Evolutionary conservation across 495 filamentous ascomycete species (phyloP).

Genomic region (Lepidopterella palustris): DNA sequence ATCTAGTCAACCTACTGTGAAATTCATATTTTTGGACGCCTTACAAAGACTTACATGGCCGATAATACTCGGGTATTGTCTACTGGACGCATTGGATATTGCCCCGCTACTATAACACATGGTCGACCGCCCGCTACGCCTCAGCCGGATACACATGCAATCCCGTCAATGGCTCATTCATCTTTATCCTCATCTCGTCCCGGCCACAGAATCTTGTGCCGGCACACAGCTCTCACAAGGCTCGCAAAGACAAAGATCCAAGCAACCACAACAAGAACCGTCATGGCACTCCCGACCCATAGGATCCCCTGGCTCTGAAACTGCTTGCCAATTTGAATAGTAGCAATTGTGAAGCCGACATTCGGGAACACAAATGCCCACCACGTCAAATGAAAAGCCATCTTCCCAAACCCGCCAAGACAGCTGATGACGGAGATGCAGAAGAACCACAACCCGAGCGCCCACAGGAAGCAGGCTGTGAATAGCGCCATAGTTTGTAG

Average conservation of each 20-base stretch:
- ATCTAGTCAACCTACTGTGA: too few species aligned
- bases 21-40: too few species aligned
- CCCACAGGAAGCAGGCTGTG: slow-evolving; percentile 60
- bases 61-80: too few species aligned
- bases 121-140: too few species aligned
- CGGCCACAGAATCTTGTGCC: slow-evolving; percentile 23
- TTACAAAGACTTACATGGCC: too few species aligned
- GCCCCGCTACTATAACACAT: too few species aligned
- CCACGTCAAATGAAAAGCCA: slow-evolving; percentile 50
- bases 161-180: neutral
- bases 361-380: slow-evolving; percentile 56
- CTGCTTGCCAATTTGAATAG: slow-evolving; percentile 42
- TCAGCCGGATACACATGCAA: too few species aligned
- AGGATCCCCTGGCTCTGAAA: slow-evolving; percentile 40
- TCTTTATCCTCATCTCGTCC: slow-evolving; percentile 19
- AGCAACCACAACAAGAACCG: slow-evolving; percentile 48
- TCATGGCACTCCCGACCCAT: slow-evolving; percentile 47
- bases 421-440: slow-evolving; percentile 46
- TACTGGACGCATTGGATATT: too few species aligned
- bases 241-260: slow-evolving; percentile 52
- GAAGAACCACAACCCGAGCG: slow-evolving; percentile 68
- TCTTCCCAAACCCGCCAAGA: slow-evolving; percentile 46
- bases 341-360: slow-evolving; percentile 46
- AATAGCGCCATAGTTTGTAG: slow-evolving; percentile 47
- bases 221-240: slow-evolving; percentile 44